Evolutionary conservation across 2,329 filamentous ascomycete species (phyloP), one percentile per base, ranked within the genome.

Genomic region (Pseudogymnoascus sp.): DNA sequence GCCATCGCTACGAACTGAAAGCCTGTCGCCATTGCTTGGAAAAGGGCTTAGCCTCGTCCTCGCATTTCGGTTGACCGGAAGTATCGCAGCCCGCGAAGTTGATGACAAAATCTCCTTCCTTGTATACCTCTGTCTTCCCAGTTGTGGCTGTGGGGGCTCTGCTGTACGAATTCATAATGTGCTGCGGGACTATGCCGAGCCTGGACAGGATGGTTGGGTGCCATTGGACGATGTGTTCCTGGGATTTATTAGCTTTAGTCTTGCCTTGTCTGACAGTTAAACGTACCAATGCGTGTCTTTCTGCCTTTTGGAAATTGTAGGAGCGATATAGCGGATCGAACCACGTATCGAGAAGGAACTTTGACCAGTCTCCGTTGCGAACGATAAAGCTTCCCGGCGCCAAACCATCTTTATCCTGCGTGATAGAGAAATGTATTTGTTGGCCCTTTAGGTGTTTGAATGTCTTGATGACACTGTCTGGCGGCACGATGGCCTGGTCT

Each of bases 271-370:
- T 28, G 39, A 19, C 45, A 60, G 41, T 36, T 16, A 37, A 16
- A 75, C 86, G 74, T 80, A 92, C 95, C 79, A 99, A 77, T 61
- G 93, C 93, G 79, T 99, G 93, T 23, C 83, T 85, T 76, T 99
- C 95, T 0, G 92, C 93, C 75, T 96, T 97, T 73, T 96, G 91
- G 73, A 99, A 99, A 74, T 96, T 96, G 78, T 99, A 99, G 69
- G 83, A 90, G 68, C 93, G 84, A 77, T 96, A 99, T 48, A 98
- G 79, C 60, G 95, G 95, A 74, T 98, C 92, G 73, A 95, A 96
- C 95, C 95, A 99, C 0, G 90, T 89, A 74, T 99, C 95, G 16
- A 98, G 77, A 73, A 99, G 91, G 79, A 90, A 99, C 73, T 89
- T 90, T 51, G 90, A 90, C 91, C 93, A 99, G 63, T 95, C 91